Evolutionary conservation across 2,329 filamentous ascomycete species (phyloP).

Genomic region (Aspergillus phoenicis): DNA sequence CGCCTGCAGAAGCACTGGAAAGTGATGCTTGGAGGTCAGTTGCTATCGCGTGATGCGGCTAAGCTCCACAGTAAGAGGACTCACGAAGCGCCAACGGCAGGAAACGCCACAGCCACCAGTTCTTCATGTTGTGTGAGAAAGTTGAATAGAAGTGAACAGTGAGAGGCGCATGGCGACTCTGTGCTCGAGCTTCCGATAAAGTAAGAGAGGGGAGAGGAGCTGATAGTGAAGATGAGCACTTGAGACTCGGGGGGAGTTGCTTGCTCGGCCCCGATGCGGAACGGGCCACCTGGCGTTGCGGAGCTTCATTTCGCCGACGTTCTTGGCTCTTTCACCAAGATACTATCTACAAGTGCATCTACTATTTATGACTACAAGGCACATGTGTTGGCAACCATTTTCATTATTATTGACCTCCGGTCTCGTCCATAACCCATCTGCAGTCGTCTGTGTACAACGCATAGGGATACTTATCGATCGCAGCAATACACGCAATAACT

Average conservation of each 20-base stretch:
- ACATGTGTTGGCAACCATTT: slow-evolving; percentile 18
- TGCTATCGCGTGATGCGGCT: slow-evolving; percentile 10
- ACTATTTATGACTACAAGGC: background rate
- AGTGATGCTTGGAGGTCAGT: slow-evolving; percentile 23
- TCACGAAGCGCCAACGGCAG: slow-evolving; percentile 40
- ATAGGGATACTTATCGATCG: slow-evolving; percentile 23
- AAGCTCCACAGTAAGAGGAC: slow-evolving; percentile 16
- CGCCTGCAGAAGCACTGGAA: slow-evolving; percentile 36
- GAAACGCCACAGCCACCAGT: slow-evolving; percentile 33
- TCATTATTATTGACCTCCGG: slow-evolving; percentile 18
- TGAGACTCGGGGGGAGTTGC: background rate
- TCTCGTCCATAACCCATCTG: slow-evolving; percentile 16
- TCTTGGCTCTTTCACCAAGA: background rate
- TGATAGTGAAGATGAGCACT: background rate
- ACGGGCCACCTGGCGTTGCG: slow-evolving; percentile 44
- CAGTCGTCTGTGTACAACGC: slow-evolving; percentile 37
- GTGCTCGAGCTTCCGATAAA: slow-evolving; percentile 4
- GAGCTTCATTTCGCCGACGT: slow-evolving; percentile 41
- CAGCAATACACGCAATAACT: slow-evolving; percentile 27
- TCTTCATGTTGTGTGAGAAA: slow-evolving; percentile 39
- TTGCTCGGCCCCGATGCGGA: slow-evolving; percentile 16
- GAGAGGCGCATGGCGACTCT: slow-evolving; percentile 40
- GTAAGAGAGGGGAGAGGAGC: background rate
- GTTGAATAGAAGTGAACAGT: slow-evolving; percentile 21
- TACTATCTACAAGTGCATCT: background rate